These are phyloP conservation scores for Tetradesmus lagerheimii DNA, from an alignment of 139 green algal species.

Conservation along the genomic window DNA sequence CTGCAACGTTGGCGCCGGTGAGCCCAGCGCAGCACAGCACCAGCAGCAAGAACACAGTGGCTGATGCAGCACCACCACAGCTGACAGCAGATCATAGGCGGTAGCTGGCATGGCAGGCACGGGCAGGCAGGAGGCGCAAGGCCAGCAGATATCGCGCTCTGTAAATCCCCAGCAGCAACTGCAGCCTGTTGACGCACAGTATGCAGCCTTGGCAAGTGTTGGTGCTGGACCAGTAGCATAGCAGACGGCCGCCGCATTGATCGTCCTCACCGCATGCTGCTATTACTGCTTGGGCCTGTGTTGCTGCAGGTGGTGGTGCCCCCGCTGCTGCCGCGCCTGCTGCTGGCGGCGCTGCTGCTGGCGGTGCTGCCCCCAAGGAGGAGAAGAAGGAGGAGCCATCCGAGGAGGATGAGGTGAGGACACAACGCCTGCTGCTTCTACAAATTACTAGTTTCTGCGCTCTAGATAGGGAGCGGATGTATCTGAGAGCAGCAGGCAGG, in stretches of 20 bases:
- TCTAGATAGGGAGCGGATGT: neutral
- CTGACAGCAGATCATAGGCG: neutral
- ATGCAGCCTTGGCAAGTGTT: too few species aligned
- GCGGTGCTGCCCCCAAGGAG: conserved; percentile 75
- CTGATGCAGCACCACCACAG: too few species aligned
- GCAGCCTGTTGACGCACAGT: neutral
- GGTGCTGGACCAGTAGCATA: too few species aligned
- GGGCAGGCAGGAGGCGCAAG: neutral
- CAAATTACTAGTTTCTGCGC: too few species aligned
- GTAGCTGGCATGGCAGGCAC: neutral
- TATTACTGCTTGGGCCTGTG: conserved; percentile 9
- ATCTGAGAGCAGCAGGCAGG: neutral
- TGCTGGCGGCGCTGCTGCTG: conserved; percentile 73
- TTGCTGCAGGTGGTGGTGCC: conserved; percentile 64
- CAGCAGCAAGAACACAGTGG: too few species aligned
- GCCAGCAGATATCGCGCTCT: neutral
- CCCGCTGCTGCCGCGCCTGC: conserved; percentile 68
- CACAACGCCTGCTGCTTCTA: neutral
- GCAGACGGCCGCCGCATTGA: too few species aligned
- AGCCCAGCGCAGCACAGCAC: conserved; percentile 11
- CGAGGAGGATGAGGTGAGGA: conserved; percentile 83
- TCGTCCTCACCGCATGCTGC: neutral
- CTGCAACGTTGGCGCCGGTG: conserved; percentile 95
- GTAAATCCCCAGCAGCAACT: neutral
- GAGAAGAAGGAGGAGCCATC: conserved; percentile 89